Evolutionary conservation across 192 early-diverging fungal species (phyloP).

Genomic region (Coemansia sp.): DNA sequence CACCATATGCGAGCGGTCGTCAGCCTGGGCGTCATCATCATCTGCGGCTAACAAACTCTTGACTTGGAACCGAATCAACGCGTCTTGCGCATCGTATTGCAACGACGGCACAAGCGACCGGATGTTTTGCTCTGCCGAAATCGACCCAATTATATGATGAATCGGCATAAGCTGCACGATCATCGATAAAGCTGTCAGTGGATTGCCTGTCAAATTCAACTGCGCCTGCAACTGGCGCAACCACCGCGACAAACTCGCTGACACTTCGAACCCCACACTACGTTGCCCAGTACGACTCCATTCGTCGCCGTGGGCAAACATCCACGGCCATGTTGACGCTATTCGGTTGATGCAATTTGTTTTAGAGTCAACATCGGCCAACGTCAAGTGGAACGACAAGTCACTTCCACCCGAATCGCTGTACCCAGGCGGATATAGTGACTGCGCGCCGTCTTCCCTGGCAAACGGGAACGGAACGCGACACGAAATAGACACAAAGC

Average conservation of each 20-base stretch:
- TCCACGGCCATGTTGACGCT: constrained; percentile 51
- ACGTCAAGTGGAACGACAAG: constrained; percentile 42
- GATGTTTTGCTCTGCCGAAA: constrained; percentile 17
- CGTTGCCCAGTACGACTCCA: constrained; percentile 2
- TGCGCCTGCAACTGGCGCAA: constrained; percentile 42
- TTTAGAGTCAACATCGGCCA: constrained; percentile 39
- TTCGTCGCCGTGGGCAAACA: constrained; percentile 19
- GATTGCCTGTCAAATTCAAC: constrained; percentile 42
- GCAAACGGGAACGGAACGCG: constrained; percentile 42
- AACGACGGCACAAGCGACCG: constrained; percentile 20
- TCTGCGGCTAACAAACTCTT: constrained; percentile 16
- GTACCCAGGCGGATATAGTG: constrained; percentile 30
- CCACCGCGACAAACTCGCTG: constrained; percentile 45
- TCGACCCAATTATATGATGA: constrained; percentile 31
- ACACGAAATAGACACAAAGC: constrained; percentile 47
- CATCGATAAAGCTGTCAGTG: constrained; percentile 29
- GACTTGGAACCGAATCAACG: constrained; percentile 21
- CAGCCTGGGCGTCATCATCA: background rate
- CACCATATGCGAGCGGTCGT: constrained; percentile 27
- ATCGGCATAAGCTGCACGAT: constrained; percentile 47
- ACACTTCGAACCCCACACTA: constrained; percentile 26
- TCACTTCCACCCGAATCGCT: constrained; percentile 35
- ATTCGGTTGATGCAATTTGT: constrained; percentile 35
- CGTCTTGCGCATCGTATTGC: constrained; percentile 14
- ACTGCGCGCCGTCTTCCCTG: constrained; percentile 22